Conservation (phyloP, 176 grass and related monocot genomes). For the Olyra latifolia region DNA sequence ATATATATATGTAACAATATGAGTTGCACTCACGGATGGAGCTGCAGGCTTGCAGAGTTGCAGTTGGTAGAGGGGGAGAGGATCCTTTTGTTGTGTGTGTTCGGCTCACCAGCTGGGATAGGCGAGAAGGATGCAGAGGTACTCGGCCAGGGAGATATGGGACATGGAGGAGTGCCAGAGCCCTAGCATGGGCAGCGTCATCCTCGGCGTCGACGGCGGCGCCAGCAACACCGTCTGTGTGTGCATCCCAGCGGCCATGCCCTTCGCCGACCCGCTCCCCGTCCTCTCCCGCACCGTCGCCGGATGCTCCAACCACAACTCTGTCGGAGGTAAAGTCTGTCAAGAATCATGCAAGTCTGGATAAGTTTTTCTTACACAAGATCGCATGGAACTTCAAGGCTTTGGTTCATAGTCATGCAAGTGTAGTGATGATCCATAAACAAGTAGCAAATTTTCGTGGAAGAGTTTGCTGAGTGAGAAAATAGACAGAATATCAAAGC, state of each 20-base stretch:
- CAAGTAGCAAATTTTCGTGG: neutral
- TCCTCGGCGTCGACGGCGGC: slow-evolving; percentile 75
- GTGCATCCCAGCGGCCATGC: slow-evolving; percentile 59
- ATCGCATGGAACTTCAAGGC: neutral
- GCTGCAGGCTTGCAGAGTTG: slow-evolving; percentile 18
- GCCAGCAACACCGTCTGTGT: slow-evolving; percentile 77
- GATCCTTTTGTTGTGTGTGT: neutral
- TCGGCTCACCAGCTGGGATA: too few species aligned
- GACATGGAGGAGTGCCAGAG: slow-evolving; percentile 39
- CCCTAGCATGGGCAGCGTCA: slow-evolving; percentile 50
- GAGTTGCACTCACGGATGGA: slow-evolving; percentile 20
- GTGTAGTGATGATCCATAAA: neutral
- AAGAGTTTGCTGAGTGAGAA: neutral
- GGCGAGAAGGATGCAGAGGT: slow-evolving; percentile 46
- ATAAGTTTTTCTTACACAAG: neutral
- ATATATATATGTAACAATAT: slow-evolving; percentile 35
- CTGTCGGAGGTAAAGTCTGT: slow-evolving; percentile 61
- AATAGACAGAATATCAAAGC: neutral
- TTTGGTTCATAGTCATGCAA: neutral
- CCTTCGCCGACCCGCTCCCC: slow-evolving; percentile 52
- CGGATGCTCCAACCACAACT: slow-evolving; percentile 80
- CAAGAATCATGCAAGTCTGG: neutral
- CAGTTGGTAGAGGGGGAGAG: slow-evolving; percentile 6
- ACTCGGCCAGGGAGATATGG: slow-evolving; percentile 39
- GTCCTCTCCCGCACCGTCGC: slow-evolving; percentile 65